A percentile compares a stretch with the other conserved stretches of the same genome.
Evolutionary conservation across 1,284 basidiomycete genomes (phyloP).

Genomic region (Leccinum discolor): DNA sequence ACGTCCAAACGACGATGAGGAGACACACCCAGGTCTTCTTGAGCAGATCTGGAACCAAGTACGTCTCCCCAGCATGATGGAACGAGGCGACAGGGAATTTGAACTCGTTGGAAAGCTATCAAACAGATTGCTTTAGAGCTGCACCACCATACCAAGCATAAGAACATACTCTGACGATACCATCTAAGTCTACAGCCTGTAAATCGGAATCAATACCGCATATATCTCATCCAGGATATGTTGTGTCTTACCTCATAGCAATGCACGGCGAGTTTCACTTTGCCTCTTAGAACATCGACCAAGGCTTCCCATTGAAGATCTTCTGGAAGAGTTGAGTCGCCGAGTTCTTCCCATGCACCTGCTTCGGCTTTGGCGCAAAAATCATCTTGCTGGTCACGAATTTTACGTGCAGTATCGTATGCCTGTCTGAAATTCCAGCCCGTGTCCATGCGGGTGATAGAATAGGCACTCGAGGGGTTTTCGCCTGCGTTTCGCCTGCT

Average conservation of each 20-base stretch:
- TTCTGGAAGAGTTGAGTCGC: constrained; percentile 50
- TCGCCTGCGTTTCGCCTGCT: constrained; percentile 18
- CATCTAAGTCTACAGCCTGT: constrained; percentile 54
- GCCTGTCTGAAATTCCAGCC: constrained; percentile 64
- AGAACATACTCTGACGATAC: constrained; percentile 43
- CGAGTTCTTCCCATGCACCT: constrained; percentile 48
- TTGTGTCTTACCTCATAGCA: constrained; percentile 44
- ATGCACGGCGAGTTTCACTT: constrained; percentile 54
- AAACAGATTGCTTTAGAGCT: constrained; percentile 19
- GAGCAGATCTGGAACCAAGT: constrained; percentile 71
- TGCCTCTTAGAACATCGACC: constrained; percentile 66
- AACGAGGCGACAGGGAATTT: constrained; percentile 68
- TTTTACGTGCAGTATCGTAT: constrained; percentile 66
- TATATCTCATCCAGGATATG: too few species aligned
- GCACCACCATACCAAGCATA: neutral
- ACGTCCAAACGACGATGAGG: neutral
- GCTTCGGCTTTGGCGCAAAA: constrained; percentile 45
- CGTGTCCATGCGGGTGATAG: constrained; percentile 58
- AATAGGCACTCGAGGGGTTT: constrained; percentile 29
- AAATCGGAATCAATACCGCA: neutral
- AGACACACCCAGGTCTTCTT: constrained; percentile 54
- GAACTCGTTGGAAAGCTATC: constrained; percentile 76
- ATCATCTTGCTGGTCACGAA: constrained; percentile 72
- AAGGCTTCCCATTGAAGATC: constrained; percentile 64
- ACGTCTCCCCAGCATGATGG: constrained; percentile 79